Evolutionary conservation across 345 rosid genomes (phyloP), one percentile per base, ranked within the genome.

Genomic region (Eutrema heterophyllum): DNA sequence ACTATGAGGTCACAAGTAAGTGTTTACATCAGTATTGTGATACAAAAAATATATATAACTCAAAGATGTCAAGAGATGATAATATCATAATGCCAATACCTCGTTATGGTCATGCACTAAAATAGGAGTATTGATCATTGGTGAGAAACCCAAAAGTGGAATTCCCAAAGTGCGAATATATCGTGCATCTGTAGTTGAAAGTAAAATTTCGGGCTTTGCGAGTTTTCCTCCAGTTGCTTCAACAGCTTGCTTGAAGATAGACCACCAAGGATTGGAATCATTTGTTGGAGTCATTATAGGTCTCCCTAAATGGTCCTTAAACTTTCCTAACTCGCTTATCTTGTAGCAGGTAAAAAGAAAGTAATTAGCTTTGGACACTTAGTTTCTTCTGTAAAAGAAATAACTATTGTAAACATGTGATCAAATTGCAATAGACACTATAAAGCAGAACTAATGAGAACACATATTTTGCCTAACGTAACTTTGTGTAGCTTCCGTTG

Each of bases 241-340:
- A 15, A 95, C 80, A 69, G 89, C 92, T 81, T 83, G 78, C 66
- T 83, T 88, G 82, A 91, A 94, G 61, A 85, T 81, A 68, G 80
- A 45, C 97, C 98, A 94, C 98, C 97, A 91, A 3, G 93, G 97
- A 82, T 91, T 94, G 9, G 96, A 84, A 73, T 80, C 86, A 77
- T 94, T 79, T 12, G 90, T 82, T 53, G 76, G 68, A 18, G 98
- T 94, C 86, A 87, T 63, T 39, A 91, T 50, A 0, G 93, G 93
- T 36, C 78, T 78, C 48, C 95, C 98, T 64, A 53, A 69, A 50
- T 43, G 29, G 73, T 94, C 92, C 71, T 88, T 86, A 38, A 86
- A 18, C 1, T 83, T 90, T 30, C 96, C 97, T 70, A 75, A 78
- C 84, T 82, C 81, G 33, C 56, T 68, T 66, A 91, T 54, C 95